phyloP scores from a whole-genome alignment of 2,329 filamentous ascomycete genomes.

The Ceratocystis papillata region DNA sequence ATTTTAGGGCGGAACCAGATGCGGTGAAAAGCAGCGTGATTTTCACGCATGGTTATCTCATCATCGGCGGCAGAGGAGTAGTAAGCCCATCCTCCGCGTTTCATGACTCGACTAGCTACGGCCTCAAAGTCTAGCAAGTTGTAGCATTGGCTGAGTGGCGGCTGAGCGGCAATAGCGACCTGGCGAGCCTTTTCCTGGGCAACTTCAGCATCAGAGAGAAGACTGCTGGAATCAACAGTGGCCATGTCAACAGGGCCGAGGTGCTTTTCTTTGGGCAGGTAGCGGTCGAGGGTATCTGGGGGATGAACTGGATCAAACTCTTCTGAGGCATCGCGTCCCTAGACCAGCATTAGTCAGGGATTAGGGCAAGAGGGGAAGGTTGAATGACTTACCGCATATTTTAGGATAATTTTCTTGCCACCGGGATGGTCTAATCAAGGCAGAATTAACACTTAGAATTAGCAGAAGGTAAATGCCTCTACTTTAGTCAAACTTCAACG shows the following conservation, averaged over 20 bases:
- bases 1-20: slow-evolving; percentile 91
- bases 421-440: slow-evolving; percentile 63
- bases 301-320: slow-evolving; percentile 84
- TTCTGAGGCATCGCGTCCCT: slow-evolving; percentile 84
- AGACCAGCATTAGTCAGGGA: slow-evolving; percentile 1
- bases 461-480: neutral
- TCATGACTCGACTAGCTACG: slow-evolving; percentile 83
- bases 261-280: slow-evolving; percentile 74
- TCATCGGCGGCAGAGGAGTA: slow-evolving; percentile 75
- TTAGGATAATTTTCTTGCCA: slow-evolving; percentile 84
- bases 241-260: slow-evolving; percentile 81
- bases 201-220: slow-evolving; percentile 48
- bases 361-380: neutral
- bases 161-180: slow-evolving; percentile 64
- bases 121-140: slow-evolving; percentile 94
- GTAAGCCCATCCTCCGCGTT: slow-evolving; percentile 94
- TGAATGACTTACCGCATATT: slow-evolving; percentile 57
- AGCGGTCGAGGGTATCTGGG: slow-evolving; percentile 77
- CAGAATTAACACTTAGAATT: neutral
- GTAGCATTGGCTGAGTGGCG: slow-evolving; percentile 75
- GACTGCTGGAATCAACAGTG: slow-evolving; percentile 53
- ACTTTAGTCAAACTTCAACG: neutral
- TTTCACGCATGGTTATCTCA: slow-evolving; percentile 74
- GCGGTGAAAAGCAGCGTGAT: slow-evolving; percentile 90
- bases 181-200: slow-evolving; percentile 53